Conservation (phyloP, 169 alveolate genomes). For the Amoebophrya sp. region DNA sequence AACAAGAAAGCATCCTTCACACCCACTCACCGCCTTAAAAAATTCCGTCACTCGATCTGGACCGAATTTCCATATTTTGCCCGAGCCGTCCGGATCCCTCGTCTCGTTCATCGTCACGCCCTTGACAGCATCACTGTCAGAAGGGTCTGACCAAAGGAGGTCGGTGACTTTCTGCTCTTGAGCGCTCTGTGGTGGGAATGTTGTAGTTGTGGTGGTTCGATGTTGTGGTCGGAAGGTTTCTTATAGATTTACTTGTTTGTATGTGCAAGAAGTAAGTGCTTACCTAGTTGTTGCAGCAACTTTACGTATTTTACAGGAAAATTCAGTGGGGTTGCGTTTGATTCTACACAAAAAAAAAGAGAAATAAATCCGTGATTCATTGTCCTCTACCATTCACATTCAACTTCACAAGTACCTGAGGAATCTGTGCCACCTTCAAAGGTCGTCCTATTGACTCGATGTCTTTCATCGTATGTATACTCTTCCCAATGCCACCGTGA, state of each 20-base stretch:
- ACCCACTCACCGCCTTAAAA: too few relatives aligned
- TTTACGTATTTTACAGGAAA: background rate
- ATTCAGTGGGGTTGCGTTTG: background rate
- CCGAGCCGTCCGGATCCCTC: conserved; percentile 97
- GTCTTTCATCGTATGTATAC: conserved; percentile 78
- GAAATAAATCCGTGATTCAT: background rate
- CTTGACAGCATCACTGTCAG: background rate
- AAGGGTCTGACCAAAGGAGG: conserved; percentile 70
- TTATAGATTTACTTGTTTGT: too few relatives aligned
- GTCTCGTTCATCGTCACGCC: conserved; percentile 65
- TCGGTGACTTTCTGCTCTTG: conserved; percentile 78
- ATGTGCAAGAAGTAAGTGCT: too few relatives aligned
- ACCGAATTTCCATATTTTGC: conserved; percentile 95
- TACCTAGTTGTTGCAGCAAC: too few relatives aligned
- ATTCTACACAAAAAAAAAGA: background rate
- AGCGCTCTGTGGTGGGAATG: background rate
- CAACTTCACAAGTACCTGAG: background rate
- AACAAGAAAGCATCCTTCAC: too few relatives aligned
- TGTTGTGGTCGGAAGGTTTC: background rate
- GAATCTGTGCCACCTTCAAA: conserved; percentile 88
- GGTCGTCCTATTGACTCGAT: conserved; percentile 87
- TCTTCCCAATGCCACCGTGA: conserved; percentile 99
- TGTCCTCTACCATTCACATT: background rate
- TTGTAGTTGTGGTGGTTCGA: background rate
- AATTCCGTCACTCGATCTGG: background rate